Base-by-base conservation (phyloP, 2,329 filamentous ascomycete species). In the Curvularia eragrostidis region DNA sequence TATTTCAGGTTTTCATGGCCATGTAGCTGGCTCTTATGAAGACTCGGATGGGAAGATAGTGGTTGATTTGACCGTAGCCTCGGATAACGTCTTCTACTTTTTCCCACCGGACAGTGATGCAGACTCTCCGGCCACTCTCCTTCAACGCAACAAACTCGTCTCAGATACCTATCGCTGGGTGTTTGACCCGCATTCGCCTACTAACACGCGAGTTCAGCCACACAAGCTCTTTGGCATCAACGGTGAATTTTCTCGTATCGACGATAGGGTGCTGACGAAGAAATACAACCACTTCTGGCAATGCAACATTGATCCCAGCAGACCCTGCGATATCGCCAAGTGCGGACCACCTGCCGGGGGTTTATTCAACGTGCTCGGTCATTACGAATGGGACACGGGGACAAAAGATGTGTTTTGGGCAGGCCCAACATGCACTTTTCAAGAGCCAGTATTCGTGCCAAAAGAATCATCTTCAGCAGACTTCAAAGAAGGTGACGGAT, bases 391-490 rank as follows among this genome's bases (percentile, higher is more conserved):
- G 70, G 68, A 72, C 9, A 72, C 65, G 1, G 69, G 72, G 0
- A 62, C 67, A 48, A 75, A 69, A 12, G 68, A 73, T 49, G 73
- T 63, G 26, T 78, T 67, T 51, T 78, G 68, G 60, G 75, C 71
- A 19, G 77, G 75, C 1, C 74, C 71, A 24, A 75, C 70, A 9
- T 72, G 75, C 24, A 81, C 81, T 0, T 81, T 84, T 59, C 83
- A 85, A 65, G 83, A 85, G 59, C 83, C 83, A 0, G 79, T 82
- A 0, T 85, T 85, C 55, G 80, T 85, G 12, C 83, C 83, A 0
- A 73, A 75, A 30, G 67, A 68, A 0, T 73, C 76, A 1, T 74
- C 73, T 19, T 77, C 72, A 7, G 15, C 36, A 3, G 21, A 21
- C 1, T 32, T 56, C 2, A 70, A 54, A 1, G 82, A 85, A 62